Evolutionary conservation across 805 yeast species (phyloP), one percentile per base, ranked within the genome.

Genomic region (Candida xyloterini): DNA sequence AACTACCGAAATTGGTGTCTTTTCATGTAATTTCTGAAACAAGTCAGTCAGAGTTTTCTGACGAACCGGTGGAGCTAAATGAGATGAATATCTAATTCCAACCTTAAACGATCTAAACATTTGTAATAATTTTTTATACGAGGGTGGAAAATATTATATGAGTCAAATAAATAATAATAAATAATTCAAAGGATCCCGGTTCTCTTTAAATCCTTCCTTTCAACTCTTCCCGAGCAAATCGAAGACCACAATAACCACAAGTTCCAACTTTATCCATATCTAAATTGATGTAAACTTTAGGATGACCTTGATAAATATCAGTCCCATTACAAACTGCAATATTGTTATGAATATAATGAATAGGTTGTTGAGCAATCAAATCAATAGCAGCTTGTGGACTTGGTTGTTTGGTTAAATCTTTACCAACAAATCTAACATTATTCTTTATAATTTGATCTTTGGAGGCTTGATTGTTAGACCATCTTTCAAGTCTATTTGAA

Each of bases 261-360:
- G 84, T 69, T 36, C 78, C 76, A 10, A 84, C 73, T 45, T 79
- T 77, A 28, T 87, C 83, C 58, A 78, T 79, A 60, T 86, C 95
- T 57, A 87, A 73, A 62, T 85, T 85, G 63, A 86, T 85, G 60
- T 66, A 86, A 15, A 86, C 78, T 60, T 81, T 83, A 30, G 95
- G 95, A 60, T 86, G 95, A 14, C 95, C 95, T 53, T 79, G 84
- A 54, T 76, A 78, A 9, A 84, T 84, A 52, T 71, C 79, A 50
- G 84, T 81, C 27, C 95, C 95, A 53, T 84, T 86, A 60, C 95
- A 87, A 13, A 82, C 91, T 1, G 95, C 95, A 37, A 79, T 62
- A 53, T 78, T 72, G 22, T 47, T 44, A 47, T 71, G 74, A 27
- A 64, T 55, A 44, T 86, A 83, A 51, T 77, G 68, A 29, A 86